Evolutionary conservation across 2,329 filamentous ascomycete species (phyloP).

Genomic region (Akanthomyces muscarius): DNA sequence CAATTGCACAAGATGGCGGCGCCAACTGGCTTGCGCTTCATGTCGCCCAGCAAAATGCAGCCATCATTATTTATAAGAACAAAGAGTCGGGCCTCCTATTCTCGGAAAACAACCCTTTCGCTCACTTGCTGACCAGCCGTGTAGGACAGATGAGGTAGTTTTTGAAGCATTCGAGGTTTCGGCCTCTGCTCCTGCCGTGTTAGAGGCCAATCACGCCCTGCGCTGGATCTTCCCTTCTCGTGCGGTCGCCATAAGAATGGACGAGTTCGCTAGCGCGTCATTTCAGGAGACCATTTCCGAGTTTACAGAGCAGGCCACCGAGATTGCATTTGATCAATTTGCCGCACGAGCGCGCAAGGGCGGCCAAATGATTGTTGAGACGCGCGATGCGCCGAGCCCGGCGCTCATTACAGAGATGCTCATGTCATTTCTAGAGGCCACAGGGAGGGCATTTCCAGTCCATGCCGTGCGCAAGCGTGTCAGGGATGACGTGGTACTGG

Average conservation of each 20-base stretch:
- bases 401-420: conserved; percentile 56
- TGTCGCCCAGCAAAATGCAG: conserved; percentile 30
- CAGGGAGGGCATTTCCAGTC: conserved; percentile 39
- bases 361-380: conserved; percentile 44
- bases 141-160: conserved; percentile 25
- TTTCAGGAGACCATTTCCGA: conserved; percentile 47
- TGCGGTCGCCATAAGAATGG: conserved; percentile 42
- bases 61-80: conserved; percentile 26
- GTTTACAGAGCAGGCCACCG: conserved; percentile 54
- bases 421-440: conserved; percentile 54
- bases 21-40: conserved; percentile 21
- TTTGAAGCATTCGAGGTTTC: conserved; percentile 60
- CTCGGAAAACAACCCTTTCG: neutral
- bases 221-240: conserved; percentile 58
- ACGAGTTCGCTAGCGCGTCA: conserved; percentile 21
- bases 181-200: conserved; percentile 45
- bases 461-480: conserved; percentile 51
- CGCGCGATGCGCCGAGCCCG: conserved; percentile 54
- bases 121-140: neutral
- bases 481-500: conserved; percentile 57
- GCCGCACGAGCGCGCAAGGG: conserved; percentile 51
- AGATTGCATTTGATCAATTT: conserved; percentile 50
- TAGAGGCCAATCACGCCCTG: conserved; percentile 48
- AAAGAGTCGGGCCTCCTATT: conserved; percentile 20
- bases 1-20: neutral